Base-by-base conservation (phyloP, 768 basidiomycete species). In the Trametes punicea region DNA sequence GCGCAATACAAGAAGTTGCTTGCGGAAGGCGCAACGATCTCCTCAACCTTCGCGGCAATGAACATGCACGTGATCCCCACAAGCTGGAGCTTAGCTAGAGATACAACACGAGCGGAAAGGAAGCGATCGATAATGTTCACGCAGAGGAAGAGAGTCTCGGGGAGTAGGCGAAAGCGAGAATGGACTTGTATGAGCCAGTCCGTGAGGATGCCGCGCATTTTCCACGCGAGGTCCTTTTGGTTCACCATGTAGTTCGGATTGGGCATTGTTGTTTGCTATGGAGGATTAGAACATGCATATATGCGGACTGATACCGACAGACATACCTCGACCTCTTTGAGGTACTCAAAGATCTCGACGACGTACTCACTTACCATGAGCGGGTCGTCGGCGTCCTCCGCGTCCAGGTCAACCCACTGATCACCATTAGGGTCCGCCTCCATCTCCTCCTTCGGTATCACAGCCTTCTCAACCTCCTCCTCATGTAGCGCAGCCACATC, bases 361-460 rank as follows among this genome's bases (percentile, higher is more conserved):
- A 97, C 95, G 67, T 99, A 99, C 72, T 98, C 93, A 74, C 87
- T 88, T 62, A 97, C 95, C 95, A 98, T 98, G 57, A 92, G 77
- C 13, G 96, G 97, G 67, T 99, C 96, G 46, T 94, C 93, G 50
- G 76, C 83, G 68, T 98, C 95, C 20, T 95, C 93, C 1, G 83
- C 84, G 61, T 98, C 94, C 15, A 98, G 80, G 66, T 98, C 96
- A 27, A 89, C 89, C 95, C 93, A 98, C 67, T 79, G 75, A 65
- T 74, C 62, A 59, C 77, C 77, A 53, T 87, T 76, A 3, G 84
- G 85, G 61, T 87, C 85, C 4, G 81, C 85, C 66, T 89, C 89
- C 3, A 65, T 69, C 58, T 84, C 81, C 11, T 74, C 75, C 29
- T 83, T 74, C 18, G 61, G 56, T 15, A 61, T 45, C 25, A 68